Percentiles rank a stretch among this genome's conserved stretches.
These are phyloP conservation scores for Trypethelium eluteriae DNA, from an alignment of 495 filamentous ascomycete genomes.

Conservation along the genomic window DNA sequence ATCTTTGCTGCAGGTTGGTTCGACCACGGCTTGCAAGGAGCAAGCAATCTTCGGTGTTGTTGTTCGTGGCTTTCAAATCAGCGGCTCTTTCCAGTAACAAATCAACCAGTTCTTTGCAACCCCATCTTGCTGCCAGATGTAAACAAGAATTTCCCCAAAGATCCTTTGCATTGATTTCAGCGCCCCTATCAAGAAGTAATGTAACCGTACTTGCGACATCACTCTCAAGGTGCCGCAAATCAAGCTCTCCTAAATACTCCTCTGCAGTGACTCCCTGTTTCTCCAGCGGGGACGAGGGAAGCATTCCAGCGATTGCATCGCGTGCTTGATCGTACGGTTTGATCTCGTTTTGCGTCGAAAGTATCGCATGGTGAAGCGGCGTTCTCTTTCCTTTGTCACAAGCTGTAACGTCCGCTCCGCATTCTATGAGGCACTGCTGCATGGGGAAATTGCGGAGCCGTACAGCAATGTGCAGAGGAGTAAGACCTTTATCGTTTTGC, in stretches of 20 bases:
- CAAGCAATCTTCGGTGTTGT: neutral
- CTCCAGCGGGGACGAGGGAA: neutral
- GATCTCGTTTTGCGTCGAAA: neutral
- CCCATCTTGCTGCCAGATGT: neutral
- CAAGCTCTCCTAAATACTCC: neutral
- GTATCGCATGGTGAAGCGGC: neutral
- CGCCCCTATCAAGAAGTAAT: neutral
- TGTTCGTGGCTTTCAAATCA: neutral
- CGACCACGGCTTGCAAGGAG: neutral
- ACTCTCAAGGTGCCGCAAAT: neutral
- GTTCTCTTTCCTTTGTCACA: neutral
- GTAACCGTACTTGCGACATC: neutral
- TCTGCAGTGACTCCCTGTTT: neutral
- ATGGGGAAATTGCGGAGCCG: neutral
- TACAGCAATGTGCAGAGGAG: neutral
- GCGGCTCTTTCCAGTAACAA: neutral
- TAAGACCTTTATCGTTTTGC: neutral
- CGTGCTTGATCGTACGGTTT: neutral
- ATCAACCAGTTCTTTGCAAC: neutral
- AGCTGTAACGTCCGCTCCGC: neutral
- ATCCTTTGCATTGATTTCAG: neutral
- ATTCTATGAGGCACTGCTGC: neutral
- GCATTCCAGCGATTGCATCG: neutral
- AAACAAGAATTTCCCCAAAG: neutral
- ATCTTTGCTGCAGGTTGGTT: neutral